A percentile compares a stretch with the other conserved stretches of the same genome.
Conservation (phyloP, 192 early-diverging fungal genomes). For the Coemansia sp. region DNA sequence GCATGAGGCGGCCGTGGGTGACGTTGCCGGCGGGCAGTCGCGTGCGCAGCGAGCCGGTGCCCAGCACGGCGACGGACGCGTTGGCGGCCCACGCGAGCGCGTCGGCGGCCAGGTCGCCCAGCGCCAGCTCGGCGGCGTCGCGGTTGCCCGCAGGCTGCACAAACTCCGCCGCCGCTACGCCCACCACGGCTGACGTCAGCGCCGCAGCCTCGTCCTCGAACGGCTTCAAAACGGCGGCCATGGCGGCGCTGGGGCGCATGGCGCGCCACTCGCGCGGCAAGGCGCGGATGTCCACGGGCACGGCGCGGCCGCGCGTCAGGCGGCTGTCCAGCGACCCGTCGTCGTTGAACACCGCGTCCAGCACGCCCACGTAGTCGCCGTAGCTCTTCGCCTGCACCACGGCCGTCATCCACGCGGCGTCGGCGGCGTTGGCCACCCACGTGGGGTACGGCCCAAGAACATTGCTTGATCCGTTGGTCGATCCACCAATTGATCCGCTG, state of each 20-base stretch:
- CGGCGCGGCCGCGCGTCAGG: slow-evolving; percentile 56
- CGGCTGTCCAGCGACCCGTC: slow-evolving; percentile 54
- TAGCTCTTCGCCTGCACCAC: slow-evolving; percentile 70
- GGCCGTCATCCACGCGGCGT: slow-evolving; percentile 62
- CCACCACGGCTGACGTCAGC: slow-evolving; percentile 45
- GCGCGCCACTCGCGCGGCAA: too few relatives aligned
- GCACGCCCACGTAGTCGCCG: slow-evolving; percentile 64
- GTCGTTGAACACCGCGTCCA: slow-evolving; percentile 61
- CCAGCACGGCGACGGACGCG: slow-evolving; percentile 54
- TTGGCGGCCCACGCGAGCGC: slow-evolving; percentile 52
- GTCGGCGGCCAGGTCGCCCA: slow-evolving; percentile 66
- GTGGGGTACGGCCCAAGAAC: slow-evolving; percentile 59
- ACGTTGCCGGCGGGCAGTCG: slow-evolving; percentile 54
- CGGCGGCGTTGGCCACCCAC: slow-evolving; percentile 43
- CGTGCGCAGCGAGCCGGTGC: slow-evolving; percentile 62
- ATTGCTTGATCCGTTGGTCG: not conserved
- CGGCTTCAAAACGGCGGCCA: slow-evolving; percentile 7
- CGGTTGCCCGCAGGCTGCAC: slow-evolving; percentile 32
- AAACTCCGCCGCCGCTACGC: slow-evolving; percentile 44
- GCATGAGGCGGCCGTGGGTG: slow-evolving; percentile 56
- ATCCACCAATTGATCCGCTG: not conserved
- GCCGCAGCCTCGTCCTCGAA: slow-evolving; percentile 8
- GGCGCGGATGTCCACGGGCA: slow-evolving; percentile 59
- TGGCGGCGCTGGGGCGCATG: slow-evolving; percentile 19
- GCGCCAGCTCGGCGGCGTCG: slow-evolving; percentile 52